phyloP scores from a whole-genome alignment of 306 rosid genomes.

The Aeschynomene evenia region DNA sequence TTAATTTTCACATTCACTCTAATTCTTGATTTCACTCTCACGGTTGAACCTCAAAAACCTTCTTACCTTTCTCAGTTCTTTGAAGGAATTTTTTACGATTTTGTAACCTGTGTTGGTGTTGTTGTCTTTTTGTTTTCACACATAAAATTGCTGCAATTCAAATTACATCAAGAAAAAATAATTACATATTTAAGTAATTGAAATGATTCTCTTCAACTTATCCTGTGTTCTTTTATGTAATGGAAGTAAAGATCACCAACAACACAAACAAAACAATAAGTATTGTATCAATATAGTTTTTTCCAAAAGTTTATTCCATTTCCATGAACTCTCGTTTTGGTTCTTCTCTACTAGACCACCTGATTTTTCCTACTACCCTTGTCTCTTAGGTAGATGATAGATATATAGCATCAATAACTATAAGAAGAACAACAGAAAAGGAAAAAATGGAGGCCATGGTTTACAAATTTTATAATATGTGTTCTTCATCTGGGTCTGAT shows the following conservation, averaged over 20 bases:
- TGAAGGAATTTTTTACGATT: no score
- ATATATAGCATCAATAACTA: no score
- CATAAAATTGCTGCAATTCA: slow-evolving; percentile 21
- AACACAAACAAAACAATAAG: slow-evolving; percentile 10
- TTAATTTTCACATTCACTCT: no score
- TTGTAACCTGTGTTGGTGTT: no score
- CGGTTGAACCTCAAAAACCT: no score
- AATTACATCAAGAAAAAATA: slow-evolving; percentile 38
- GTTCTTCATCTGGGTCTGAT: no score
- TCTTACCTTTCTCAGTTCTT: no score
- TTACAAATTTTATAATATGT: no score
- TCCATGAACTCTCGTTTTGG: slow-evolving; percentile 33
- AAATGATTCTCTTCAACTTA: neutral
- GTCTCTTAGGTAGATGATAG: slow-evolving; percentile 12
- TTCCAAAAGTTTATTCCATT: neutral
- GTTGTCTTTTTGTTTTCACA: no score
- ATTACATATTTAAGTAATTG: slow-evolving; percentile 23
- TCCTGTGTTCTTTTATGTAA: slow-evolving; percentile 23
- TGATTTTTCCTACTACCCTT: slow-evolving; percentile 22
- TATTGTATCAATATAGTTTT: slow-evolving; percentile 32
- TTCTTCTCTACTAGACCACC: slow-evolving; percentile 66
- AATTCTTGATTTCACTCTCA: no score
- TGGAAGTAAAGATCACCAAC: neutral
- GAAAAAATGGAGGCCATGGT: slow-evolving; percentile 21
- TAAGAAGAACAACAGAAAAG: no score